phyloP scores from a whole-genome alignment of 768 basidiomycete species.

The Phylloporus sp. region DNA sequence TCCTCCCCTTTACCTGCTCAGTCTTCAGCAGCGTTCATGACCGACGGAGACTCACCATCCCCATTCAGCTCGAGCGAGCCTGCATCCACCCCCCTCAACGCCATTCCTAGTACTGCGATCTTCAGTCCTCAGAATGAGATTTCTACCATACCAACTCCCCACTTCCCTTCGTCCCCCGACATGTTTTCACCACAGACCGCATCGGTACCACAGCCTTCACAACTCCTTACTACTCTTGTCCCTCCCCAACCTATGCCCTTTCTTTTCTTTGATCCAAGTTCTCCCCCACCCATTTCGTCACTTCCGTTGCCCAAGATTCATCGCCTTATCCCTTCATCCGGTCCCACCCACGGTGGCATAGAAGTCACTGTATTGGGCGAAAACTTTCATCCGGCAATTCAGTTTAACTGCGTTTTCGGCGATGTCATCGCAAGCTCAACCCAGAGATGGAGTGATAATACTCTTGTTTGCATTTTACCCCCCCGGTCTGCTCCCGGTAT shows the following conservation, averaged over 20 bases:
- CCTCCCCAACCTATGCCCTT: conserved; percentile 48
- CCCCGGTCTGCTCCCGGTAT: conserved; percentile 77
- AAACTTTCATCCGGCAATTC: conserved; percentile 76
- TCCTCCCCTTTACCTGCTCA: conserved; percentile 13
- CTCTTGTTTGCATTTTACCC: conserved; percentile 87
- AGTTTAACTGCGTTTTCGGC: conserved; percentile 82
- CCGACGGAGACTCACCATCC: conserved; percentile 5
- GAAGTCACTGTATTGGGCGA: conserved; percentile 92
- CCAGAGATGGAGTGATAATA: conserved; percentile 89
- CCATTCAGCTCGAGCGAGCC: conserved; percentile 9
- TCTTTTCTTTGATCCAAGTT: conserved; percentile 57
- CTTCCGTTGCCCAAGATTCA: conserved; percentile 71
- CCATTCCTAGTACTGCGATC: conserved; percentile 3
- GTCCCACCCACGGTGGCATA: conserved; percentile 89
- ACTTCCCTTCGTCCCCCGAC: conserved; percentile 17
- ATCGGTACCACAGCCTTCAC: conserved; percentile 16
- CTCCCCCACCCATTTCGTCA: conserved; percentile 44
- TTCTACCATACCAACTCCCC: conserved; percentile 12
- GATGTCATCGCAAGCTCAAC: conserved; percentile 78
- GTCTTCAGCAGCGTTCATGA: not conserved
- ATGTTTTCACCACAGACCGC: conserved; percentile 17
- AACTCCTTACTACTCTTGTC: conserved; percentile 17
- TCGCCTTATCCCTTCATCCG: conserved; percentile 76
- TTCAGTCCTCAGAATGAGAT: conserved; percentile 16
- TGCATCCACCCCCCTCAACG: conserved; percentile 6